Conservation (phyloP, 176 grass and related monocot genomes). For the Pharus latifolius region DNA sequence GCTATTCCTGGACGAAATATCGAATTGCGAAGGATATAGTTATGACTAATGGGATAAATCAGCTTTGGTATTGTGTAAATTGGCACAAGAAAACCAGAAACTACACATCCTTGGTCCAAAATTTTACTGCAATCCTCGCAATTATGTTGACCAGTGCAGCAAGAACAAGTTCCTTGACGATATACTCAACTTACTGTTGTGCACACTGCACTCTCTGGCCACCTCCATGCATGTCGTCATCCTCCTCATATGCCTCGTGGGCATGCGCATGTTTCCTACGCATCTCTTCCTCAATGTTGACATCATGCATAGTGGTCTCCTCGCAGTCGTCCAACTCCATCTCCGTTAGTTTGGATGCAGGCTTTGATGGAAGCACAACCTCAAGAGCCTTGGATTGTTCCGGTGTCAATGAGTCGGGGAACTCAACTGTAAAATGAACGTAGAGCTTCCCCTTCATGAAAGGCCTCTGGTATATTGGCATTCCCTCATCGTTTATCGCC, state of each 20-base stretch:
- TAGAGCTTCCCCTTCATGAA: constrained; percentile 99
- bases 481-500: constrained; percentile 90
- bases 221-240: constrained; percentile 62
- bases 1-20: constrained; percentile 8
- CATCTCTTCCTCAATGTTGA: constrained; percentile 96
- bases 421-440: constrained; percentile 86
- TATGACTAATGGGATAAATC: constrained; percentile 5
- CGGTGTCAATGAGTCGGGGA: constrained; percentile 54
- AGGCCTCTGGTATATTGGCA: constrained; percentile 82
- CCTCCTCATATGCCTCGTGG: constrained; percentile 81
- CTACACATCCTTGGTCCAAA: neutral
- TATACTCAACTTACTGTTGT: constrained; percentile 44
- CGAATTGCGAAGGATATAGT: constrained; percentile 23
- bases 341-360: constrained; percentile 50
- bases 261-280: constrained; percentile 62
- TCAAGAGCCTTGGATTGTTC: constrained; percentile 81
- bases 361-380: constrained; percentile 60
- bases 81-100: constrained; percentile 14
- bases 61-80: neutral
- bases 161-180: neutral
- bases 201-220: constrained; percentile 87
- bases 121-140: neutral
- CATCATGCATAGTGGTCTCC: constrained; percentile 85
- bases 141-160: neutral
- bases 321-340: constrained; percentile 95